phyloP scores from a whole-genome alignment of 1,284 basidiomycete species.

The Neolentinus lepideus region DNA sequence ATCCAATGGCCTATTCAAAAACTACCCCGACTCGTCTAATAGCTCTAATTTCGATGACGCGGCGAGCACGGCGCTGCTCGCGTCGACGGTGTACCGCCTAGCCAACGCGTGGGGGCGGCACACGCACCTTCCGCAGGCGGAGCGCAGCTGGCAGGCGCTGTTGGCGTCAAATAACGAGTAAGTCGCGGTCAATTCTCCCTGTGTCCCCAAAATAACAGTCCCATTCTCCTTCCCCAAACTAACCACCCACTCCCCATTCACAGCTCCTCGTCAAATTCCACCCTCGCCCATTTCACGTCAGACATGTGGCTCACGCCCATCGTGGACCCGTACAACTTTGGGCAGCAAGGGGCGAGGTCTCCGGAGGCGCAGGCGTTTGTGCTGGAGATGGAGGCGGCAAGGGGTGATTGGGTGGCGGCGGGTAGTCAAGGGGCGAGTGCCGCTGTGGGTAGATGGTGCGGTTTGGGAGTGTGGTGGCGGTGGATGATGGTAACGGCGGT shows the following conservation, averaged over 20 bases:
- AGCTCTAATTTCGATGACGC: conserved; percentile 65
- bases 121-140: conserved; percentile 49
- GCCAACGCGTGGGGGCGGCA: conserved; percentile 44
- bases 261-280: conserved; percentile 5
- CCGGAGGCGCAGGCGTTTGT: conserved; percentile 55
- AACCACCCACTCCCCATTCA: conserved; percentile 9
- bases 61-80: conserved; percentile 69
- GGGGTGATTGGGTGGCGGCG: conserved; percentile 34
- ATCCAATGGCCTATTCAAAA: conserved; percentile 55
- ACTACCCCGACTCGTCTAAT: conserved; percentile 60
- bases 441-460: not conserved
- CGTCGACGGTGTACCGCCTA: conserved; percentile 69
- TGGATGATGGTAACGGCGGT: not conserved
- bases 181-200: conserved; percentile 3
- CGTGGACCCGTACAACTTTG: conserved; percentile 40
- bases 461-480: not conserved
- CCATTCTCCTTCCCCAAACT: conserved; percentile 12
- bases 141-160: conserved; percentile 44
- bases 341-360: conserved; percentile 26
- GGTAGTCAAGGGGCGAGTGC: not conserved
- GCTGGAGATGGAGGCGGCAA: conserved; percentile 45
- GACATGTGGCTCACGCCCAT: conserved; percentile 48
- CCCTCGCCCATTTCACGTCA: conserved; percentile 39
- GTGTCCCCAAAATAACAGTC: conserved; percentile 7
- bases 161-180: conserved; percentile 19